A percentile compares a stretch with the other conserved stretches of the same genome.
These are phyloP conservation scores for Lasiodiplodia hormozganensis DNA, from an alignment of 2,329 filamentous ascomycete species.

Conservation along the genomic window DNA sequence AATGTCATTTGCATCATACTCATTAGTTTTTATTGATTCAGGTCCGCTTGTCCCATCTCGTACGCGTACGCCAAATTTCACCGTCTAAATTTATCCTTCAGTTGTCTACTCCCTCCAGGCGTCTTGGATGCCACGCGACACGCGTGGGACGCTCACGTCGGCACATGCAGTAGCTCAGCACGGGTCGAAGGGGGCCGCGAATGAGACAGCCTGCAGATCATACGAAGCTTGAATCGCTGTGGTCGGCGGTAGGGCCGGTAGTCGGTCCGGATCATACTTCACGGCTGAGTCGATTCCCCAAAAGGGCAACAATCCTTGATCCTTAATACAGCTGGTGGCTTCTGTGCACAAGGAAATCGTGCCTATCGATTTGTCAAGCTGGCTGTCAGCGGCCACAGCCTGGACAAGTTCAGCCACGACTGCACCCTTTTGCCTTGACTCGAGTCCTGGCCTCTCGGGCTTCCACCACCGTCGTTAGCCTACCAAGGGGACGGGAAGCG, in stretches of 20 bases:
- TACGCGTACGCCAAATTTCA: constrained; percentile 23
- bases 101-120: neutral
- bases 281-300: constrained; percentile 21
- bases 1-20: constrained; percentile 24
- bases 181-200: constrained; percentile 23
- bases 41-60: constrained; percentile 15
- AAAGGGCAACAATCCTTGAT: constrained; percentile 21
- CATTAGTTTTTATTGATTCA: constrained; percentile 25
- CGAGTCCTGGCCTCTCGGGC: constrained; percentile 12
- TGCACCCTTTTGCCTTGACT: constrained; percentile 1
- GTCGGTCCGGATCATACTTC: constrained; percentile 23
- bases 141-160: constrained; percentile 7
- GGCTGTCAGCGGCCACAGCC: constrained; percentile 3
- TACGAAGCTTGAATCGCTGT: constrained; percentile 27
- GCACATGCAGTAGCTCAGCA: constrained; percentile 23
- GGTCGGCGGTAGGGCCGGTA: constrained; percentile 21
- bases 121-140: constrained; percentile 8
- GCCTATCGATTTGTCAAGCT: constrained; percentile 20
- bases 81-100: constrained; percentile 15
- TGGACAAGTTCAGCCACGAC: constrained; percentile 4
- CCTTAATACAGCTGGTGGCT: constrained; percentile 27
- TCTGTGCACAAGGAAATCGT: constrained; percentile 5
- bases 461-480: neutral
- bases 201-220: constrained; percentile 22
- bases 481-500: constrained; percentile 9